These are phyloP conservation scores for Floccularia luteovirens DNA, from an alignment of 768 basidiomycete species.

Conservation along the genomic window DNA sequence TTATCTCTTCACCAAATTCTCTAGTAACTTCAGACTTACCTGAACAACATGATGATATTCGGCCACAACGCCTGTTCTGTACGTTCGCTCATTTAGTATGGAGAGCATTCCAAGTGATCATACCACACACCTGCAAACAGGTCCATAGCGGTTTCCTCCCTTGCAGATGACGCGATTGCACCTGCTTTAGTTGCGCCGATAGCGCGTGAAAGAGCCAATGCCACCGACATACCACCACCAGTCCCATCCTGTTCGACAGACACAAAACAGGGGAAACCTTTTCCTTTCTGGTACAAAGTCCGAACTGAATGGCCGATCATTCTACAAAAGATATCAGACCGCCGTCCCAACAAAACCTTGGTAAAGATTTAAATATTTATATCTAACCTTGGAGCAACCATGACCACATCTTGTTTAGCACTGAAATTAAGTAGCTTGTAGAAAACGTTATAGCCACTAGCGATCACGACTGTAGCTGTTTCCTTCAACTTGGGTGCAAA, in stretches of 20 bases:
- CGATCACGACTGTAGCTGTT: constrained; percentile 43
- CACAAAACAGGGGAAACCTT: constrained; percentile 59
- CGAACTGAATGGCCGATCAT: constrained; percentile 66
- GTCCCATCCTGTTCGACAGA: constrained; percentile 59
- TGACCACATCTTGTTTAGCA: constrained; percentile 48
- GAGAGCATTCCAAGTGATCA: too few species aligned
- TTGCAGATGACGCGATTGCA: constrained; percentile 53
- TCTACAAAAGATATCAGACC: constrained; percentile 22
- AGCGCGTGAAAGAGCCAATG: constrained; percentile 45
- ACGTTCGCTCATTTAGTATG: too few species aligned
- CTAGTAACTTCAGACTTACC: constrained; percentile 18
- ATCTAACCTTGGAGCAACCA: constrained; percentile 57
- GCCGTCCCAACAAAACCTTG: background rate
- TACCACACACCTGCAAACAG: constrained; percentile 45
- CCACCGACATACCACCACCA: constrained; percentile 33
- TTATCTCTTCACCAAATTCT: too few species aligned
- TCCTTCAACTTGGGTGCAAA: constrained; percentile 43
- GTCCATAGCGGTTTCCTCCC: constrained; percentile 61
- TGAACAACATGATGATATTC: constrained; percentile 57
- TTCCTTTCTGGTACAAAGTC: constrained; percentile 49
- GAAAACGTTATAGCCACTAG: constrained; percentile 62
- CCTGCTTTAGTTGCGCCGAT: constrained; percentile 60
- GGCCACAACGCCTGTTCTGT: constrained; percentile 59
- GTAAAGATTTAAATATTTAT: background rate
- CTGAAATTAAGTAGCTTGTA: constrained; percentile 50